Evolutionary conservation across 306 rosid genomes (phyloP).

Genomic region (Bauhinia variegata): DNA sequence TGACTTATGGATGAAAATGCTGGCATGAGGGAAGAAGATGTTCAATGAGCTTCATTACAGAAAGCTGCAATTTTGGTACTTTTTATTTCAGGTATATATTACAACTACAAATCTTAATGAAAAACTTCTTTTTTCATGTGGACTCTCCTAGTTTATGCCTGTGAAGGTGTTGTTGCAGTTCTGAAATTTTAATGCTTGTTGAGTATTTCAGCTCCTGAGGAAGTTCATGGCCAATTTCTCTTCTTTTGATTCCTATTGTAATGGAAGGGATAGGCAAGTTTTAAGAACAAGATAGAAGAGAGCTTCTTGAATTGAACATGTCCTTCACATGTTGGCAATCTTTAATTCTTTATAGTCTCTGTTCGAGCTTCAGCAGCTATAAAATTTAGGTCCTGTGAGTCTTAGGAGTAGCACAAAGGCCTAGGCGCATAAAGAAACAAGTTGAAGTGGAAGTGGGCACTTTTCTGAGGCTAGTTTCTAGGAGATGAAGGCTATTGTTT

Average conservation of each 20-base stretch:
- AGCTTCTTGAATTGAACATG: conserved; percentile 33
- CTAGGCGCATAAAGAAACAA: too few relatives aligned
- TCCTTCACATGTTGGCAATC: conserved; percentile 18
- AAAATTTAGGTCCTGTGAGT: conserved; percentile 26
- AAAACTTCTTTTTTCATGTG: background rate
- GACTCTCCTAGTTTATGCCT: conserved; percentile 5
- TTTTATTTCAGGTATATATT: conserved; percentile 57
- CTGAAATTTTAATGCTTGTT: conserved; percentile 28
- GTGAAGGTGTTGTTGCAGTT: conserved; percentile 21
- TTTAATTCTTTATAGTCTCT: conserved; percentile 34
- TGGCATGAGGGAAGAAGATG: conserved; percentile 52
- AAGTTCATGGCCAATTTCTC: background rate
- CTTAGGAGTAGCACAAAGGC: conserved; percentile 37
- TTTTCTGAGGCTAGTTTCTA: conserved; percentile 39
- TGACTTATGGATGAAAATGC: conserved; percentile 44
- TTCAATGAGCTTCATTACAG: conserved; percentile 62
- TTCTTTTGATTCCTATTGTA: conserved; percentile 8
- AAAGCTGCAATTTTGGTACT: conserved; percentile 49
- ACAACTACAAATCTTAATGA: conserved; percentile 28
- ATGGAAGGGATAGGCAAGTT: conserved; percentile 28
- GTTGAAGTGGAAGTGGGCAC: conserved; percentile 42
- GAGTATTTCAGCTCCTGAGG: conserved; percentile 8
- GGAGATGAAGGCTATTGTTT: conserved; percentile 30
- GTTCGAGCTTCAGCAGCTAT: conserved; percentile 24
- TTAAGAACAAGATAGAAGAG: conserved; percentile 26